Evolutionary conservation across 169 alveolate species (phyloP).

Genomic region (Plasmodium berghei): DNA sequence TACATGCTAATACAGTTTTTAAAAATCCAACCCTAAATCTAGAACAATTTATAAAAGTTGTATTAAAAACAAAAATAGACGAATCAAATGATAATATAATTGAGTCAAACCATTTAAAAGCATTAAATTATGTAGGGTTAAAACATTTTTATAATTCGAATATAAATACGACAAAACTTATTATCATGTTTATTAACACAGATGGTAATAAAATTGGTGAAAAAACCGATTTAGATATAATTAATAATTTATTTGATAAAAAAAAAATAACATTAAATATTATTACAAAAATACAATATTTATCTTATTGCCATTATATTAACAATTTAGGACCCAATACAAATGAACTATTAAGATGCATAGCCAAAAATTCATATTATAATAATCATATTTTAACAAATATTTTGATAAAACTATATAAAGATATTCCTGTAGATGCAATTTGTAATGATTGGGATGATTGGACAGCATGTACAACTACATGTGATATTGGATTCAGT

Average conservation of each 20-base stretch:
- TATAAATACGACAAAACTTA: slow-evolving; percentile 10
- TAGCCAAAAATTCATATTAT: slow-evolving; percentile 22
- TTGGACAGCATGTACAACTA: slow-evolving; percentile 34
- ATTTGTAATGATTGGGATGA: slow-evolving; percentile 54
- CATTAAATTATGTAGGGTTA: slow-evolving; percentile 43
- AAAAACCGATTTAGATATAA: neutral
- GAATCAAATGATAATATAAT: neutral
- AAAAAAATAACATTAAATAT: slow-evolving; percentile 57
- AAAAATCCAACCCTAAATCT: neutral
- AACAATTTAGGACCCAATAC: slow-evolving; percentile 56
- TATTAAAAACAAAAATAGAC: slow-evolving; percentile 2
- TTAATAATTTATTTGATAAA: slow-evolving; percentile 38
- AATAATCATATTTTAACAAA: neutral
- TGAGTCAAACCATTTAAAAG: slow-evolving; percentile 45
- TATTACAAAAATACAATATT: slow-evolving; percentile 12
- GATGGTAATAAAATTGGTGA: slow-evolving; percentile 14
- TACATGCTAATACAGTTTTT: neutral
- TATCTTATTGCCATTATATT: slow-evolving; percentile 39
- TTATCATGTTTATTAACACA: slow-evolving; percentile 52
- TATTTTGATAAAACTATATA: slow-evolving; percentile 14
- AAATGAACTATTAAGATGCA: slow-evolving; percentile 69
- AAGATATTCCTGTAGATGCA: slow-evolving; percentile 55
- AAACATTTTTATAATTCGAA: slow-evolving; percentile 39
- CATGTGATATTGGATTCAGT: slow-evolving; percentile 56
- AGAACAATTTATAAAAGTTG: neutral